Base-by-base conservation (phyloP, 2,329 filamentous ascomycete genomes). In the Onygenales sp. region DNA sequence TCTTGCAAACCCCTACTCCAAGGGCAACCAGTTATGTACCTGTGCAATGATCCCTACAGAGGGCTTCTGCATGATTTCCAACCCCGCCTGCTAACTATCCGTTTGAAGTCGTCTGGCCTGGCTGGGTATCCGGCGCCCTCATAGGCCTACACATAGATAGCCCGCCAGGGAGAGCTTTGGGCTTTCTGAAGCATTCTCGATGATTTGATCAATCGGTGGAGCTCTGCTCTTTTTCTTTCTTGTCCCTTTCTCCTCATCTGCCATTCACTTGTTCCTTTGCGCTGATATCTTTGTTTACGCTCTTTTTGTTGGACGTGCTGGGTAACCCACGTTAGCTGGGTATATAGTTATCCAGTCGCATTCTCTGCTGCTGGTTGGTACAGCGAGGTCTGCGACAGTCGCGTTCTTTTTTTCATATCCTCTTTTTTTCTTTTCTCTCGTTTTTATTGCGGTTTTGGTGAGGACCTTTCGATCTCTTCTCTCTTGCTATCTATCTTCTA, bases 371-470 rank as follows among this genome's bases (percentile, higher is more conserved):
- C 48, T 32, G 39, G 48, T 27, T 21, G 39, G 37, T 6, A 34
- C 21, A 50, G 27, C 11, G 14, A 42, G 42, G 27, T 40, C 39
- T 49, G 47, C 27, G 40, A 42, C 48, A 50, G 31, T 31, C 9
- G 46, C 14, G 52, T 14, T 52, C 39, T 52, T 21, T 11, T 44
- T 37, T 52, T 52, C 27, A 21, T 43, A 31, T 4, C 49, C 33
- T 33, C 34, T 27, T 43, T 21, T 8, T 54, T 21, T 31, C 42
- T 17, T 7, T 14, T 27, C 32, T 42, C 27, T 21, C 27, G 13
- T 4, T 42, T 13, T 51, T 34, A 37, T 48, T 37, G 21, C 21
- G 21, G 21, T 27, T 27, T 27, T 27, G 21, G 21, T 27, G 21
- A 5, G 21, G 4, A 5, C 21, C 21, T 27, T 27, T 27, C 21